Percentiles rank a stretch among this genome's conserved stretches.
These are phyloP conservation scores for Lojkania enalia DNA, from an alignment of 2,329 filamentous ascomycete genomes.

Conservation along the genomic window DNA sequence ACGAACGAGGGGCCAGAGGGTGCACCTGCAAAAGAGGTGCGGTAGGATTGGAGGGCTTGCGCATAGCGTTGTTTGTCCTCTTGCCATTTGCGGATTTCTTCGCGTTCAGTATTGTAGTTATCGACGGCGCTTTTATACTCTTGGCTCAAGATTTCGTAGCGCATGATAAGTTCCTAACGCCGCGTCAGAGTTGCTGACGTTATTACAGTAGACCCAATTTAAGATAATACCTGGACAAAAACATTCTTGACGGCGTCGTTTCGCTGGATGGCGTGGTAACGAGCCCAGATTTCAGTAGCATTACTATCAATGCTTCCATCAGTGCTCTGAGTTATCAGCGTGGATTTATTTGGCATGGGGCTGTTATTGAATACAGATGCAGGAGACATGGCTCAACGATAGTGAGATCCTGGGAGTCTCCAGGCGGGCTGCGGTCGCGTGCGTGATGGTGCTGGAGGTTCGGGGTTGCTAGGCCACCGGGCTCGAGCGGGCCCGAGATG, in stretches of 20 bases:
- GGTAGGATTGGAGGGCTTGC: constrained; percentile 16
- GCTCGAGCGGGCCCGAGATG: too few species aligned
- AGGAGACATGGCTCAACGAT: too few species aligned
- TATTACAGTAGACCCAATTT: constrained; percentile 3
- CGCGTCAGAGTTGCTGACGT: not conserved
- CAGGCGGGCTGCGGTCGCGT: too few species aligned
- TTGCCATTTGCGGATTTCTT: constrained; percentile 24
- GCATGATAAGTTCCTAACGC: constrained; percentile 47
- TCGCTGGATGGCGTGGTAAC: constrained; percentile 35
- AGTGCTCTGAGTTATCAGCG: too few species aligned
- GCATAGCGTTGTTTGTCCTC: constrained; percentile 27
- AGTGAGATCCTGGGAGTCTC: not conserved
- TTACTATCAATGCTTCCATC: too few species aligned
- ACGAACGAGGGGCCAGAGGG: not conserved
- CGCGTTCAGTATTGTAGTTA: constrained; percentile 28
- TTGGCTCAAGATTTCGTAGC: constrained; percentile 44
- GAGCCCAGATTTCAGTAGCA: constrained; percentile 37
- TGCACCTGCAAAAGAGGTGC: constrained; percentile 13
- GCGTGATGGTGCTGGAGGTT: too few species aligned
- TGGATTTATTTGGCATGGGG: too few species aligned
- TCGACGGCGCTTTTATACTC: constrained; percentile 33
- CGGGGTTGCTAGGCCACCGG: too few species aligned
- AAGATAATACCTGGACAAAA: constrained; percentile 44
- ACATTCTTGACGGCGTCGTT: constrained; percentile 36
- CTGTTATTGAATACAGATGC: too few species aligned